phyloP scores from a whole-genome alignment of 495 filamentous ascomycete species.

The Neurospora hispaniola region DNA sequence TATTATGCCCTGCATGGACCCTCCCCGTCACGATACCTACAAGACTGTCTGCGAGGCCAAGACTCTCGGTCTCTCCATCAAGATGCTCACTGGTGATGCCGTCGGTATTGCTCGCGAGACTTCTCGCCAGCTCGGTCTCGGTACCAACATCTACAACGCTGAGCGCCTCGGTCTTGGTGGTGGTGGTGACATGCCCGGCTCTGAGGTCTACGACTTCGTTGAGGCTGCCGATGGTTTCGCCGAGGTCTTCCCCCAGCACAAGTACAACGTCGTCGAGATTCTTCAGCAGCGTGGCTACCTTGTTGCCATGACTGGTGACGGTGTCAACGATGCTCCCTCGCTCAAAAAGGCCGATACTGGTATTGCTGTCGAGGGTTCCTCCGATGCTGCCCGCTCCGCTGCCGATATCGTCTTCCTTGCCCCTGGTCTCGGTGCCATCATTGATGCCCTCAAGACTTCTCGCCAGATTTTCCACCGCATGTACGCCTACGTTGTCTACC shows the following conservation, averaged over 20 bases:
- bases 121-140: slow-evolving; percentile 79
- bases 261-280: slow-evolving; percentile 95
- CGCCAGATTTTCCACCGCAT: slow-evolving; percentile 96
- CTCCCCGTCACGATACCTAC: slow-evolving; percentile 82
- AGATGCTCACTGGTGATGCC: slow-evolving; percentile 95
- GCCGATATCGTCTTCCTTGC: slow-evolving; percentile 91
- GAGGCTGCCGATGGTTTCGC: slow-evolving; percentile 92
- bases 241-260: slow-evolving; percentile 96
- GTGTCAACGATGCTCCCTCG: slow-evolving; percentile 94
- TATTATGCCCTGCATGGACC: slow-evolving; percentile 88
- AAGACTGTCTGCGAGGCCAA: slow-evolving; percentile 86
- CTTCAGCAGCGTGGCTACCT: slow-evolving; percentile 93
- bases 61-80: slow-evolving; percentile 76
- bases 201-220: slow-evolving; percentile 87
- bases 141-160: slow-evolving; percentile 90
- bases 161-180: slow-evolving; percentile 75
- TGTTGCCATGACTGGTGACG: slow-evolving; percentile 96
- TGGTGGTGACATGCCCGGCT: slow-evolving; percentile 83
- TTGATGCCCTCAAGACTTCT: slow-evolving; percentile 86
- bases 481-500: slow-evolving; percentile 94
- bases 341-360: slow-evolving; percentile 92
- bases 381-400: slow-evolving; percentile 84
- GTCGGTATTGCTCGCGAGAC: slow-evolving; percentile 89
- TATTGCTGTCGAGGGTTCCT: slow-evolving; percentile 90
- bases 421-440: slow-evolving; percentile 84